Evolutionary conservation across 208 protist species (phyloP).

Genomic region (Tetramitus jugosus): DNA sequence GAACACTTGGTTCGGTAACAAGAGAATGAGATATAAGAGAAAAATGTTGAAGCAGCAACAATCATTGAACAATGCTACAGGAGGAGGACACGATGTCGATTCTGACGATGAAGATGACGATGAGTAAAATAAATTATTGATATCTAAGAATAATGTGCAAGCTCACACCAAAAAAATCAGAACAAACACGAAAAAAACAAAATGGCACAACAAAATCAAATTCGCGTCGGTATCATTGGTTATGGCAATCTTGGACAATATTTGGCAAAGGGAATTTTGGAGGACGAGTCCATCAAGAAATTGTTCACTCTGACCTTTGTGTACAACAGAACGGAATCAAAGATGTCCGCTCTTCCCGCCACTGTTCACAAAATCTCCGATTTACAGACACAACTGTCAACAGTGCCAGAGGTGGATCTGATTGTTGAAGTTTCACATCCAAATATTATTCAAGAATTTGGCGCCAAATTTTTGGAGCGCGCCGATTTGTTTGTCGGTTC

Average conservation of each 20-base stretch:
- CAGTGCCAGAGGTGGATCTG: slow-evolving; percentile 16
- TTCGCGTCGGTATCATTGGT: slow-evolving; percentile 5
- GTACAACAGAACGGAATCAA: slow-evolving; percentile 34
- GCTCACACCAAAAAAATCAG: too few species aligned
- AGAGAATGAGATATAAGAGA: slow-evolving; percentile 29
- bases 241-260: slow-evolving; percentile 9
- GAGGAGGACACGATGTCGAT: too few species aligned
- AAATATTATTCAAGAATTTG: slow-evolving; percentile 28
- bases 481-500: slow-evolving; percentile 34
- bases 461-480: slow-evolving; percentile 18
- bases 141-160: too few species aligned
- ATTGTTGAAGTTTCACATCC: slow-evolving; percentile 42
- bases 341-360: not conserved
- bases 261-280: not conserved
- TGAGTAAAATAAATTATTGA: too few species aligned
- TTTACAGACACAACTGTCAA: slow-evolving; percentile 9
- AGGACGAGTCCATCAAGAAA: not conserved
- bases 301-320: slow-evolving; percentile 35
- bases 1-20: slow-evolving; percentile 38
- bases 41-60: too few species aligned
- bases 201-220: slow-evolving; percentile 4
- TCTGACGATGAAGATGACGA: too few species aligned
- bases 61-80: too few species aligned
- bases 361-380: slow-evolving; percentile 25
- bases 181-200: too few species aligned